Conservation (phyloP, 257 asterid species). For the Henckelia pumila region DNA sequence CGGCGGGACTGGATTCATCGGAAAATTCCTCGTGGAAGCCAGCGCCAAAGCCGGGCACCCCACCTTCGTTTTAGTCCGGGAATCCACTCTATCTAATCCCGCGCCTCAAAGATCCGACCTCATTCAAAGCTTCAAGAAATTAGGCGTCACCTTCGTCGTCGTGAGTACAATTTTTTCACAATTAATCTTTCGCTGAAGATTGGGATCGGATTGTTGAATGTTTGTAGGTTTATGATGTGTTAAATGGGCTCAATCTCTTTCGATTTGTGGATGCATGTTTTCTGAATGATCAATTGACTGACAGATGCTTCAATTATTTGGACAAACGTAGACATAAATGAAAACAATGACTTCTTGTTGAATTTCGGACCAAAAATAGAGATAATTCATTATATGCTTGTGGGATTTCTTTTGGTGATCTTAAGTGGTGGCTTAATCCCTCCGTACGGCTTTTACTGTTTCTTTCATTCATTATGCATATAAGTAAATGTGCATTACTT, state of each 20-base stretch:
- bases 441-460: no score
- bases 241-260: background rate
- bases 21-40: conserved; percentile 52
- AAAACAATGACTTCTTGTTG: no score
- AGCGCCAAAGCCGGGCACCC: conserved; percentile 42
- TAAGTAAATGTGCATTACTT: no score
- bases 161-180: conserved; percentile 23
- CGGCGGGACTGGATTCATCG: conserved; percentile 63
- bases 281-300: background rate
- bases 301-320: background rate
- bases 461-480: no score
- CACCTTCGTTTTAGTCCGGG: conserved; percentile 42
- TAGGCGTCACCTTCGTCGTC: conserved; percentile 38
- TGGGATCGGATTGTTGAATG: background rate
- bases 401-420: no score
- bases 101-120: conserved; percentile 36
- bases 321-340: background rate
- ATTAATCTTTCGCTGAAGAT: background rate
- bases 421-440: no score
- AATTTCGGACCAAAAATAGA: no score
- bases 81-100: conserved; percentile 41
- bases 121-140: conserved; percentile 38
- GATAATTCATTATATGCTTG: no score
- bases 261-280: no score
- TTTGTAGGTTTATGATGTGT: background rate